Conservation (phyloP, 805 yeast species). For the Saccharomycopsis vini region DNA sequence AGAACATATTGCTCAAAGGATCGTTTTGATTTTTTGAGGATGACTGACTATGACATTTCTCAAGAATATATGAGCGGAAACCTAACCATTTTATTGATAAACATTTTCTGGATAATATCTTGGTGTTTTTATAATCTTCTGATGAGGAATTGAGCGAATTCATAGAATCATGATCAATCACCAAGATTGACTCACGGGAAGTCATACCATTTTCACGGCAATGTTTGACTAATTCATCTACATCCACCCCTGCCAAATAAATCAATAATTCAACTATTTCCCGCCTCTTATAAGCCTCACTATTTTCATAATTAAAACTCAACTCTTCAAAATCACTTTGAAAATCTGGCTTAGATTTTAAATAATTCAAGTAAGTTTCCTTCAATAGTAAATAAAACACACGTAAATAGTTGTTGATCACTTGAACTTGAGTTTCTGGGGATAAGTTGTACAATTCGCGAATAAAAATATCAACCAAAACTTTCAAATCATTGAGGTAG, state of each 20-base stretch:
- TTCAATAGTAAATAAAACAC: conserved; percentile 42
- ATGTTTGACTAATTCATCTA: conserved; percentile 8
- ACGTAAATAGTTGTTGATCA: conserved; percentile 40
- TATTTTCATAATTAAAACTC: conserved; percentile 6
- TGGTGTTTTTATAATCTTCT: conserved; percentile 4
- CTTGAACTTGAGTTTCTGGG: conserved; percentile 27
- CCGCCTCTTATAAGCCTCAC: conserved; percentile 13
- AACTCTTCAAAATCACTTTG: background rate
- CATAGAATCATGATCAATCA: background rate
- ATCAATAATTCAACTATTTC: conserved; percentile 16
- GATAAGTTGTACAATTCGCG: conserved; percentile 45
- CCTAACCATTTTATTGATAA: conserved; percentile 15
- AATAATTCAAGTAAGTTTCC: conserved; percentile 34
- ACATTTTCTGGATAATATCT: conserved; percentile 17
- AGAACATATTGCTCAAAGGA: background rate
- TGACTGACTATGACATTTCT: background rate
- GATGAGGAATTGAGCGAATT: background rate
- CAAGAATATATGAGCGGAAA: conserved; percentile 11
- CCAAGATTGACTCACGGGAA: background rate
- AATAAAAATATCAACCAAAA: conserved; percentile 48
- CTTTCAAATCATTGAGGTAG: conserved; percentile 47
- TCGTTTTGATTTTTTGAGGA: background rate
- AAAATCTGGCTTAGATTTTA: conserved; percentile 5
- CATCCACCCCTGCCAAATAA: conserved; percentile 15
- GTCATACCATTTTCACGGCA: conserved; percentile 4